Conservation (phyloP, 164 flowering plant genomes). For the Paratinospora sagittata region DNA sequence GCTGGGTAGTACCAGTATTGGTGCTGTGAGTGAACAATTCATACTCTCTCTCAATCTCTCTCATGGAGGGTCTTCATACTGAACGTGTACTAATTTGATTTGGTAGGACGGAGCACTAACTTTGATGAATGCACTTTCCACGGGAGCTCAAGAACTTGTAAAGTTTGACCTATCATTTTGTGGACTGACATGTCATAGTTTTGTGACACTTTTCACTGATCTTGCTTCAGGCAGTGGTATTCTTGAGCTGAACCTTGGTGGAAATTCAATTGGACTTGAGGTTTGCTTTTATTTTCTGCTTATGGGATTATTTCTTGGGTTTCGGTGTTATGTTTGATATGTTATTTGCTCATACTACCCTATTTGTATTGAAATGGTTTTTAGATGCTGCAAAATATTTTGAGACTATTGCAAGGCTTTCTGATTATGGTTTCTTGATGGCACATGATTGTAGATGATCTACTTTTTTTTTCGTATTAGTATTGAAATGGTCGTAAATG, state of each 20-base stretch:
- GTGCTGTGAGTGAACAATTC: conserved; percentile 50
- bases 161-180: conserved; percentile 78
- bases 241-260: conserved; percentile 69
- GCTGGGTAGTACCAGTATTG: conserved; percentile 63
- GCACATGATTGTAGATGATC: no score
- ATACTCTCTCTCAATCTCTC: background rate
- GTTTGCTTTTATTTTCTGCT: conserved; percentile 25
- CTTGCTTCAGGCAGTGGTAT: conserved; percentile 32
- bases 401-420: no score
- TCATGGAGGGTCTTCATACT: background rate
- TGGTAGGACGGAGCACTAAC: conserved; percentile 63
- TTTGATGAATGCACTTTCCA: conserved; percentile 48
- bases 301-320: background rate
- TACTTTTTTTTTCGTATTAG: no score
- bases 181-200: conserved; percentile 42
- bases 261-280: conserved; percentile 60
- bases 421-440: no score
- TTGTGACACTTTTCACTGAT: conserved; percentile 27
- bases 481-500: no score
- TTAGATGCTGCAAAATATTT: no score
- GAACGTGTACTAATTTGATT: conserved; percentile 6
- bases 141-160: conserved; percentile 49
- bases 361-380: no score
- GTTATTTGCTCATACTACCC: background rate
- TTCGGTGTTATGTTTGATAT: background rate